phyloP scores from a whole-genome alignment of 495 filamentous ascomycete genomes.

The Xylaria castorea region DNA sequence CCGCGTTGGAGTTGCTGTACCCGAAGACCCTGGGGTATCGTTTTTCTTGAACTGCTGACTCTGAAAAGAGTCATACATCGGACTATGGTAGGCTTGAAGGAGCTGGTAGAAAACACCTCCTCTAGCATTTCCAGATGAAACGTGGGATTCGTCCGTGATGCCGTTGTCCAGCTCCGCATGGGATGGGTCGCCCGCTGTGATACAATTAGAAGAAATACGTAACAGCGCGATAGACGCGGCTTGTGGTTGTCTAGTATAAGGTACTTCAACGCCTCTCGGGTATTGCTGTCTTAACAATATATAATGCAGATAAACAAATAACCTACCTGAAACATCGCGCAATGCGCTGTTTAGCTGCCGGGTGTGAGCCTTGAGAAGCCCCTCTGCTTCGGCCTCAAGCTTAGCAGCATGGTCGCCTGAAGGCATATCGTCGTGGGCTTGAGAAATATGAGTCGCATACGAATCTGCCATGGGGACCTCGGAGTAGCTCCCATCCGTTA shows the following conservation, averaged over 20 bases:
- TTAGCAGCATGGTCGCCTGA: neutral
- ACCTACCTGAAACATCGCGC: conserved; percentile 18
- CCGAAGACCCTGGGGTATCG: conserved; percentile 13
- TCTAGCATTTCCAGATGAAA: conserved; percentile 10
- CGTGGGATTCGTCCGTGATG: conserved; percentile 4
- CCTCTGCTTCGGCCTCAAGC: conserved; percentile 14
- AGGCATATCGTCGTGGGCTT: neutral
- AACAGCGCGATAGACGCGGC: neutral
- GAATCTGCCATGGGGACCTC: conserved; percentile 16
- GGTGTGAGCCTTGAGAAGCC: conserved; percentile 22
- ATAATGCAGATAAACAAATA: neutral
- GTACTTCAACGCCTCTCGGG: neutral
- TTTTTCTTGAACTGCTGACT: neutral
- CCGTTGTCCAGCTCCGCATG: neutral
- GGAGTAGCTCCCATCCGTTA: conserved; percentile 14
- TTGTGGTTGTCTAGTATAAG: neutral
- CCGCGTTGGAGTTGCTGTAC: conserved; percentile 58
- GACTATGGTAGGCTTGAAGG: conserved; percentile 22
- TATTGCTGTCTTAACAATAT: neutral
- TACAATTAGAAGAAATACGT: conserved; percentile 4
- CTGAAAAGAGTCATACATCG: neutral
- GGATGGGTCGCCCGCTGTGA: neutral
- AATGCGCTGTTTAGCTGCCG: neutral
- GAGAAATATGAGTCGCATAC: conserved; percentile 1
- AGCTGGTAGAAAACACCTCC: conserved; percentile 28